Percentiles rank a stretch among this genome's conserved stretches.
phyloP scores from a whole-genome alignment of 805 yeast species.

The Wickerhamomyces chaumierensis region DNA sequence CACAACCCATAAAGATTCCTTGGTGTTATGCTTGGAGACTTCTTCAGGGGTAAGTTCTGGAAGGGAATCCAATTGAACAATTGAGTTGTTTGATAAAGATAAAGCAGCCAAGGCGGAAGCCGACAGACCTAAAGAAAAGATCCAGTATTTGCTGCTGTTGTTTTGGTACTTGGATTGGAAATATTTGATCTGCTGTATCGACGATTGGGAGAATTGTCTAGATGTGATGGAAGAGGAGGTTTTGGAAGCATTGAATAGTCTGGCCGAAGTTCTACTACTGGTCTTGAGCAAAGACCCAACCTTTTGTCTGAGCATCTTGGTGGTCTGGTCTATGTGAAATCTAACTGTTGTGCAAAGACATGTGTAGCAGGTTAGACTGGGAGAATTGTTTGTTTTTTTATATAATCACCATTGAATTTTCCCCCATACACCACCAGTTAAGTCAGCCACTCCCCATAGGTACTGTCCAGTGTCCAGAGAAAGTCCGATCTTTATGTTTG shows the following conservation, averaged over 20 bases:
- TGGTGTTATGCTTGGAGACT: slow-evolving; percentile 21
- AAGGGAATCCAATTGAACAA: neutral
- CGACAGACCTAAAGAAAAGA: neutral
- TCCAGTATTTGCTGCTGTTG: neutral
- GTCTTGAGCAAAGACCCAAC: neutral
- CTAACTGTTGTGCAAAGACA: no score
- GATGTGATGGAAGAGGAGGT: neutral
- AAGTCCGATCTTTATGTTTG: no score
- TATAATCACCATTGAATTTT: no score
- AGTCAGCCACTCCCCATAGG: no score
- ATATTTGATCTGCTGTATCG: neutral
- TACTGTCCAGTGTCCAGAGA: no score
- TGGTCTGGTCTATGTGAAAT: no score
- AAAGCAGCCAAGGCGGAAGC: neutral
- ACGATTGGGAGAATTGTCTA: neutral
- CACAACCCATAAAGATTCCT: slow-evolving; percentile 72
- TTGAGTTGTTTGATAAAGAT: neutral
- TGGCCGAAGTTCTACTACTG: neutral
- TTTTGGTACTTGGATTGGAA: neutral
- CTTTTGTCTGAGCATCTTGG: neutral
- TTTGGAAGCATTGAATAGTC: no score
- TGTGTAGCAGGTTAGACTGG: no score
- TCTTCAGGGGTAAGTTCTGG: slow-evolving; percentile 16
- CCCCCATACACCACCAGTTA: no score
- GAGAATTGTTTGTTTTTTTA: no score